Conservation (phyloP, 495 filamentous ascomycete genomes). For the Neurospora intermedia region DNA sequence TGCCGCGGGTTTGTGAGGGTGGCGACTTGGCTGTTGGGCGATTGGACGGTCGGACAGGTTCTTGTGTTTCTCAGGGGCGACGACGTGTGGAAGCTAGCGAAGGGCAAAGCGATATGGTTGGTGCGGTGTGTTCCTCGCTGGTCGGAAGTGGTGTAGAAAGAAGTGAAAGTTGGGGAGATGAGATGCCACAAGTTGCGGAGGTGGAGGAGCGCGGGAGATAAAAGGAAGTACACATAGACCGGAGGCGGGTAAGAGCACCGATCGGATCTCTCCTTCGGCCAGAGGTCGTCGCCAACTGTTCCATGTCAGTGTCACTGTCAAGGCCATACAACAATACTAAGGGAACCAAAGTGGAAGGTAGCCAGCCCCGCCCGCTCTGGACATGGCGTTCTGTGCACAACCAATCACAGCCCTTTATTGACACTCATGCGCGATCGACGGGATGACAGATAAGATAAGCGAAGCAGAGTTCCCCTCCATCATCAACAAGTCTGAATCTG, state of each 20-base stretch:
- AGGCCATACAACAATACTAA: neutral
- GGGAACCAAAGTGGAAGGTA: neutral
- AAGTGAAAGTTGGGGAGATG: neutral
- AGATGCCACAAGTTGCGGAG: neutral
- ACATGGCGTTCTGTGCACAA: neutral
- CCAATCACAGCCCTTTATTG: neutral
- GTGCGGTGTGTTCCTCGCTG: neutral
- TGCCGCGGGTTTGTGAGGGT: neutral
- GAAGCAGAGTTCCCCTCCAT: neutral
- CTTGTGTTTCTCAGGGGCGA: neutral
- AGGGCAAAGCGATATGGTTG: neutral
- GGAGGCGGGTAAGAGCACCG: neutral
- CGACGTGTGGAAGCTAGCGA: neutral
- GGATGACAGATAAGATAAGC: neutral
- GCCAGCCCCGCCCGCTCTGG: neutral
- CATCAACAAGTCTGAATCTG: neutral
- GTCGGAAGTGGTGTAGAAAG: neutral
- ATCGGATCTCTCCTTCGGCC: neutral
- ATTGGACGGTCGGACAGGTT: neutral
- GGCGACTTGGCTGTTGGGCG: neutral
- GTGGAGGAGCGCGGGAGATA: neutral
- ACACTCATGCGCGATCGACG: constrained; percentile 1
- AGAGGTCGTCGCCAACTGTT: neutral
- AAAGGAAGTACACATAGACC: neutral
- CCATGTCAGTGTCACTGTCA: neutral